Conservation (phyloP, 2,329 filamentous ascomycete species). For the Corniculantispora saksenae region DNA sequence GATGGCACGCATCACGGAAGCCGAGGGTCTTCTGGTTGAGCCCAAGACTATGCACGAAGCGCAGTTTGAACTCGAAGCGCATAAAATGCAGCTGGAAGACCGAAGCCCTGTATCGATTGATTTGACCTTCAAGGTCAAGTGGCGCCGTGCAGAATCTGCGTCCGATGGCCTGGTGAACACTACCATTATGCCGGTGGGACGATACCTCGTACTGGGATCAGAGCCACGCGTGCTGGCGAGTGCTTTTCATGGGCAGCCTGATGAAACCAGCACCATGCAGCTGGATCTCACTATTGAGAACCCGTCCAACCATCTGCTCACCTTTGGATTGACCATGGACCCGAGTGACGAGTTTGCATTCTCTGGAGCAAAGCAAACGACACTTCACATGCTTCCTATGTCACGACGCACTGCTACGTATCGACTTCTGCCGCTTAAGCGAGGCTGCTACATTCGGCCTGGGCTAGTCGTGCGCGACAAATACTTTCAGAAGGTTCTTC, state of each 20-base stretch:
- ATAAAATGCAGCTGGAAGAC: conserved; percentile 80
- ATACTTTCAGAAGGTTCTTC: conserved; percentile 89
- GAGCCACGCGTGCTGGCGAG: conserved; percentile 82
- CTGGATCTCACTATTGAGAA: conserved; percentile 78
- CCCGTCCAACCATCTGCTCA: conserved; percentile 89
- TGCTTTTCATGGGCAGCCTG: conserved; percentile 45
- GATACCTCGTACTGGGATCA: conserved; percentile 75
- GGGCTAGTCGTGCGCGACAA: conserved; percentile 79
- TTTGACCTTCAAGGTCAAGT: conserved; percentile 72
- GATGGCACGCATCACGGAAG: conserved; percentile 36
- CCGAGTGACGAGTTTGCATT: conserved; percentile 91
- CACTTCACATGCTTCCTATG: conserved; percentile 79
- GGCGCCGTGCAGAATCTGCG: conserved; percentile 60
- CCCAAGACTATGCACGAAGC: conserved; percentile 72
- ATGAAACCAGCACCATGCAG: conserved; percentile 40
- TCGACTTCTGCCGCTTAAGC: conserved; percentile 67
- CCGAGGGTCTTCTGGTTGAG: conserved; percentile 51
- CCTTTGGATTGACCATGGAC: conserved; percentile 90
- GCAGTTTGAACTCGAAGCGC: conserved; percentile 71
- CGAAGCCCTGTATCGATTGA: conserved; percentile 74
- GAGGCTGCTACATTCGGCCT: conserved; percentile 69
- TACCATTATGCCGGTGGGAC: conserved; percentile 74
- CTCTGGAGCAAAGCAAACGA: conserved; percentile 79
- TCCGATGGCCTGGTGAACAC: conserved; percentile 49
- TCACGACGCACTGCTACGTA: conserved; percentile 75